These are phyloP conservation scores for Cyclanthera cordifolia DNA, from an alignment of 306 rosid species.

Conservation along the genomic window DNA sequence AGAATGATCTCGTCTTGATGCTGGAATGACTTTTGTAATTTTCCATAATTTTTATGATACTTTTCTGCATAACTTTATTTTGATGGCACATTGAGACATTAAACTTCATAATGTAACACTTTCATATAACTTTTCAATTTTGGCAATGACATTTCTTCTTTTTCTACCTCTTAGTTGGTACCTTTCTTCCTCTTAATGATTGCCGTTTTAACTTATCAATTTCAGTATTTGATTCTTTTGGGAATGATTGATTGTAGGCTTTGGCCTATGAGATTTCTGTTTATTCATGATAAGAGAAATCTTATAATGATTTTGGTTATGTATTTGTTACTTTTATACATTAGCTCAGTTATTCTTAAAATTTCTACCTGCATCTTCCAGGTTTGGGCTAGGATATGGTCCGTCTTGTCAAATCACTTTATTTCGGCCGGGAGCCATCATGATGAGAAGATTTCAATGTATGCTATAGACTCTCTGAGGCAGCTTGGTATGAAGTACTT, in stretches of 20 bases:
- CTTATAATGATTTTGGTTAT: not conserved
- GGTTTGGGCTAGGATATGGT: slow-evolving; percentile 99
- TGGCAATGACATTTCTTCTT: no score
- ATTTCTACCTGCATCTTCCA: slow-evolving; percentile 29
- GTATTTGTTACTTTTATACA: not conserved
- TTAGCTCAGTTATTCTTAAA: not conserved
- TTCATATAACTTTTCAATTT: no score
- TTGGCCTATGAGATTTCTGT: not conserved
- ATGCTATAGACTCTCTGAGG: slow-evolving; percentile 91
- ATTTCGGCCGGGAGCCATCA: slow-evolving; percentile 96
- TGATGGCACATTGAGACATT: no score
- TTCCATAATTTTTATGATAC: no score
- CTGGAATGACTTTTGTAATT: no score
- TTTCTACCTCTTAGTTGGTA: no score
- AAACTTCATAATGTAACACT: no score
- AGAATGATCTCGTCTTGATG: no score
- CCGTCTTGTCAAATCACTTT: slow-evolving; percentile 89
- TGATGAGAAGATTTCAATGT: slow-evolving; percentile 92
- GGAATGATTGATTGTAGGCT: not conserved
- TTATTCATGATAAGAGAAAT: not conserved
- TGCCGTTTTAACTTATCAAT: not conserved
- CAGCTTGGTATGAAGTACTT: slow-evolving; percentile 97
- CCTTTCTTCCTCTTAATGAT: no score
- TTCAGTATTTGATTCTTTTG: not conserved
- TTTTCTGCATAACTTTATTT: no score